Conservation (phyloP, 2,329 filamentous ascomycete genomes). For the Nemania diffusa region DNA sequence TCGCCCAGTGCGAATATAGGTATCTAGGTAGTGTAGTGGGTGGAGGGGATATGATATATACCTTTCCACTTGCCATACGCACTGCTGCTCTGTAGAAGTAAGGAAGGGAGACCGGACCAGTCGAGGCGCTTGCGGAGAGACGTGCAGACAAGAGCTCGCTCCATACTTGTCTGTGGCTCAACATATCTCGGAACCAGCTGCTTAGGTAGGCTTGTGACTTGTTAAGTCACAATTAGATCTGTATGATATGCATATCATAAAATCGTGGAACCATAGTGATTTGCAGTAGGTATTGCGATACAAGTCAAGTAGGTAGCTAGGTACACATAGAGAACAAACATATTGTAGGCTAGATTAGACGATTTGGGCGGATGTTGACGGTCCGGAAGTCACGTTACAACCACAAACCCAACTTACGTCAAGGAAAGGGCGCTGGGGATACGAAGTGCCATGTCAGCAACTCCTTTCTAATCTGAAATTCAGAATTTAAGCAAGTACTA, state of each 20-base stretch:
- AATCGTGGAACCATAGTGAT: no score
- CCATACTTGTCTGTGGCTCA: conserved; percentile 35
- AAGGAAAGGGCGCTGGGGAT: not conserved
- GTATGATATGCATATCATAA: no score
- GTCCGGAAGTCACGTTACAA: not conserved
- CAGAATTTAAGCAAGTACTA: no score
- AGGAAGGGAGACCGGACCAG: conserved; percentile 44
- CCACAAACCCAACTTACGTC: not conserved
- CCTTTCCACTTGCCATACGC: conserved; percentile 45
- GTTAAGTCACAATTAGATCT: no score
- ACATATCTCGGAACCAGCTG: not conserved
- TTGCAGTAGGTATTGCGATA: no score
- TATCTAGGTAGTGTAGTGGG: not conserved
- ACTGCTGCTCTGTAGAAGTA: conserved; percentile 40
- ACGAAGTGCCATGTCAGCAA: not conserved
- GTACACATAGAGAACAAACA: no score
- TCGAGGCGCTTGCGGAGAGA: conserved; percentile 47
- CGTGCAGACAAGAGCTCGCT: conserved; percentile 43
- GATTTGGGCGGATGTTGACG: not conserved
- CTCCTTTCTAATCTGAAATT: no score
- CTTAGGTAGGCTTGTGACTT: not conserved
- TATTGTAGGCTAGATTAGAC: no score
- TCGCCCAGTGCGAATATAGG: not conserved
- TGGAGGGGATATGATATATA: conserved; percentile 30
- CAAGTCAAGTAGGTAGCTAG: no score